Evolutionary conservation across 805 yeast genomes (phyloP).

Genomic region (Starmera dryadoides): DNA sequence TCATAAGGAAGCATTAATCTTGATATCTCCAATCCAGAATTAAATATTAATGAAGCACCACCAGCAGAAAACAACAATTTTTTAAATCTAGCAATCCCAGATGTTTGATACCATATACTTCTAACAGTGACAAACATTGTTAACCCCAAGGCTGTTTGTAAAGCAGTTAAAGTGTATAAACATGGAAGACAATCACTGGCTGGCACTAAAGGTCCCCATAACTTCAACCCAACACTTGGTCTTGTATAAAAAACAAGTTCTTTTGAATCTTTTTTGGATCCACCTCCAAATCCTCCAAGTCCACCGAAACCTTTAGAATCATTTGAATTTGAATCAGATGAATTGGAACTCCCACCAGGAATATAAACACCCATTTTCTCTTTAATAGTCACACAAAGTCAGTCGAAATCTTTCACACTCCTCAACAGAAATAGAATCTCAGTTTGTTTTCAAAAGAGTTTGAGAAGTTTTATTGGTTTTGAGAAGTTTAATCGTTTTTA

Average conservation of each 20-base stretch:
- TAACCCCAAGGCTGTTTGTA: slow-evolving; percentile 47
- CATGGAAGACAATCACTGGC: slow-evolving; percentile 59
- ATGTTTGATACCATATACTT: slow-evolving; percentile 17
- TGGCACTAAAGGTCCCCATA: slow-evolving; percentile 72
- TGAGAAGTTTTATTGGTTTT: too few relatives aligned
- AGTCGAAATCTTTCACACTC: too few relatives aligned
- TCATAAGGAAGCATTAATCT: slow-evolving; percentile 45
- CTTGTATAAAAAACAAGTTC: slow-evolving; percentile 23
- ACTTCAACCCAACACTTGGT: slow-evolving; percentile 52
- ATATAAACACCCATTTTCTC: slow-evolving; percentile 2
- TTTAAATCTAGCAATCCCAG: slow-evolving; percentile 21
- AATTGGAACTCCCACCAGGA: slow-evolving; percentile 2
- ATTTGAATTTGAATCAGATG: slow-evolving; percentile 3
- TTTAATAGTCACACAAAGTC: too few relatives aligned
- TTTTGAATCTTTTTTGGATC: neutral
- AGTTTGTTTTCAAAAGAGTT: too few relatives aligned
- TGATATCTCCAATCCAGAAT: slow-evolving; percentile 48
- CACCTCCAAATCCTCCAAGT: too few relatives aligned
- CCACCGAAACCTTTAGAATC: neutral
- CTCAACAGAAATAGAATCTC: too few relatives aligned
- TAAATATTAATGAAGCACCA: slow-evolving; percentile 44
- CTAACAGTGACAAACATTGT: slow-evolving; percentile 18
- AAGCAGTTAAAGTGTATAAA: slow-evolving; percentile 40
- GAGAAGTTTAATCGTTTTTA: too few relatives aligned
- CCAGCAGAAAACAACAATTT: slow-evolving; percentile 25